A percentile compares a stretch with the other conserved stretches of the same genome.
Evolutionary conservation across 148 eudicot genomes (phyloP).

Genomic region (Gaultheria prostrata): DNA sequence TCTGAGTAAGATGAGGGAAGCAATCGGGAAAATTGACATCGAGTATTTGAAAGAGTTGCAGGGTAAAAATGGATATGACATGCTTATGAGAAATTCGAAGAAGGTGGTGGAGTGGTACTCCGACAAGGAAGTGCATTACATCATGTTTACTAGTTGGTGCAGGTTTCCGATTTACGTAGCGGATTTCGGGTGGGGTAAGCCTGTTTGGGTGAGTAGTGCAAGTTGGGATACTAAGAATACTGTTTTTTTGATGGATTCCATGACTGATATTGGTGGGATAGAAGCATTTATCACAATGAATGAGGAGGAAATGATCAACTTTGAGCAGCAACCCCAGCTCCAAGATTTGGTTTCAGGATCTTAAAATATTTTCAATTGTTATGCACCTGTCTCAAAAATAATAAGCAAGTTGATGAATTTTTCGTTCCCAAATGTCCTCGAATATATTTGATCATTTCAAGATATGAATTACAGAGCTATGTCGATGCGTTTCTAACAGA

Average conservation of each 20-base stretch:
- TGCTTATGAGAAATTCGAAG: conserved; percentile 7
- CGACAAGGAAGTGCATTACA: neutral
- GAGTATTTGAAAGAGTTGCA: neutral
- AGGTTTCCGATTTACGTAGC: conserved; percentile 32
- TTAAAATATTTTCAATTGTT: neutral
- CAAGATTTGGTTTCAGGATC: neutral
- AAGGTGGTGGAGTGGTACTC: neutral
- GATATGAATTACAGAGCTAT: too few species aligned
- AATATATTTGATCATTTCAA: too few species aligned
- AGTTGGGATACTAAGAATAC: conserved; percentile 22
- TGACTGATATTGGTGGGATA: conserved; percentile 26
- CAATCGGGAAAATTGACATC: conserved; percentile 18
- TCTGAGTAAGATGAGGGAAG: conserved; percentile 21
- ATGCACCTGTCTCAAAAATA: neutral
- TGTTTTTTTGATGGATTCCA: conserved; percentile 30
- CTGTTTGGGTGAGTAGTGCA: conserved; percentile 35
- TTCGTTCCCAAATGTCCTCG: too few species aligned
- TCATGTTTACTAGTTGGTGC: conserved; percentile 43
- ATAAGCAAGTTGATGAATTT: neutral
- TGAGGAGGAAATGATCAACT: conserved; percentile 27
- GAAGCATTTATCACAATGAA: conserved; percentile 47
- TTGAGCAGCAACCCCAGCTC: conserved; percentile 30
- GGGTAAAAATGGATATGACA: conserved; percentile 16
- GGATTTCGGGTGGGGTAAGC: conserved; percentile 48
- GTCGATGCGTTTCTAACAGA: too few species aligned